Conservation (phyloP, 2,329 filamentous ascomycete species). For the Penicillium expansum region DNA sequence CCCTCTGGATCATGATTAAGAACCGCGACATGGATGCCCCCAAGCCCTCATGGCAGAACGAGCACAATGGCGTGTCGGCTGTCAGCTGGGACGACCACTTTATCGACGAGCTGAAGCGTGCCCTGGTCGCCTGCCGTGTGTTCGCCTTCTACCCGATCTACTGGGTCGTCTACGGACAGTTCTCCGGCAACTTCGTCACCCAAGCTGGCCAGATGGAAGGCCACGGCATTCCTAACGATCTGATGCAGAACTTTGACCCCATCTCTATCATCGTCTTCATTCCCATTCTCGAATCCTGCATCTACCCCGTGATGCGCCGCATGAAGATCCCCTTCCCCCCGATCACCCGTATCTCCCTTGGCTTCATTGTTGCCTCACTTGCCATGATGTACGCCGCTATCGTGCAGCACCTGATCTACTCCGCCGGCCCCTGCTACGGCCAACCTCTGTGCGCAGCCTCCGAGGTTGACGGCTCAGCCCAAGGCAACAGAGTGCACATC, state of each 20-base stretch:
- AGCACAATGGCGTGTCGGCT: constrained; percentile 44
- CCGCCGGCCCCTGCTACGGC: constrained; percentile 52
- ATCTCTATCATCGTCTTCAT: constrained; percentile 74
- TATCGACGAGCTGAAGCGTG: constrained; percentile 68
- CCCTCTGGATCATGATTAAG: constrained; percentile 54
- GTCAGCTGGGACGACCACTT: constrained; percentile 67
- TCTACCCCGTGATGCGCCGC: constrained; percentile 68
- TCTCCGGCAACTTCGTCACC: constrained; percentile 65
- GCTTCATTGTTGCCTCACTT: constrained; percentile 64
- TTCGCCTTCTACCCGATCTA: constrained; percentile 69
- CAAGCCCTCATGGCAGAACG: constrained; percentile 64
- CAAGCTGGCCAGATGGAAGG: constrained; percentile 63
- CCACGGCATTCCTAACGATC: constrained; percentile 72
- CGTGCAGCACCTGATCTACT: constrained; percentile 57
- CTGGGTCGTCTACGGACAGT: constrained; percentile 68
- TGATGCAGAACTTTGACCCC: constrained; percentile 73
- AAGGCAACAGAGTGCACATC: constrained; percentile 45
- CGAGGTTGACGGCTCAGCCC: constrained; percentile 30
- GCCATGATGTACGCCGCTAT: constrained; percentile 62
- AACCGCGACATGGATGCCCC: constrained; percentile 59
- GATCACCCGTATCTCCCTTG: constrained; percentile 70
- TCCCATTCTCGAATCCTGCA: constrained; percentile 64
- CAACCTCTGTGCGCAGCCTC: constrained; percentile 36
- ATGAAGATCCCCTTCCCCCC: constrained; percentile 66
- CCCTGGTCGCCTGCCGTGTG: constrained; percentile 65